Percentiles rank a stretch among this genome's conserved stretches.
These are phyloP conservation scores for Taphrina wiesneri DNA, from an alignment of 1,139 yeast species.

Conservation along the genomic window DNA sequence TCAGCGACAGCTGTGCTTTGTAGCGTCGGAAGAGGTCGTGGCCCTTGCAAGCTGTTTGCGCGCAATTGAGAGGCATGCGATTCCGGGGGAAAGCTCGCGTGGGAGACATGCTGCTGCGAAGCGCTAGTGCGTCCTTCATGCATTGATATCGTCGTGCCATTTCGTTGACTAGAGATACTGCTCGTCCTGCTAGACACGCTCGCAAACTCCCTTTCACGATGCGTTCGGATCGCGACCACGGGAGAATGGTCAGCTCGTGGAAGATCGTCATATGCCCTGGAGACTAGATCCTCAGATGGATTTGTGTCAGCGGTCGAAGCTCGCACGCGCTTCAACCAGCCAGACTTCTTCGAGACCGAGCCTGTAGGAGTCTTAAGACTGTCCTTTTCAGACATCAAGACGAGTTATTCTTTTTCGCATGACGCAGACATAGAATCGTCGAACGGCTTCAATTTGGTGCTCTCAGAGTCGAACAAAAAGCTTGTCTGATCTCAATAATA, in stretches of 20 bases:
- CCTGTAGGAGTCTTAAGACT: constrained; percentile 26
- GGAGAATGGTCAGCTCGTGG: constrained; percentile 31
- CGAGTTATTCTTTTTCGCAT: not conserved
- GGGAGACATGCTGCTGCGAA: not conserved
- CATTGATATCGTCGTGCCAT: not conserved
- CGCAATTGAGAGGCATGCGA: constrained; percentile 32
- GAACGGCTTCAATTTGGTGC: too few species aligned
- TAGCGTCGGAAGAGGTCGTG: constrained; percentile 21
- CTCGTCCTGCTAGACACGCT: constrained; percentile 1
- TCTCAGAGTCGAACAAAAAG: too few species aligned
- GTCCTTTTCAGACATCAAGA: constrained; percentile 31
- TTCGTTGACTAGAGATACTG: not conserved
- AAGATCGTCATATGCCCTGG: constrained; percentile 18
- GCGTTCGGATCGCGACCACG: constrained; percentile 25
- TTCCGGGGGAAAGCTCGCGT: constrained; percentile 14
- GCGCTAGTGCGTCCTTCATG: not conserved
- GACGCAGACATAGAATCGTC: not conserved
- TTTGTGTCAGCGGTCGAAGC: constrained; percentile 10
- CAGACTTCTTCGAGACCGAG: constrained; percentile 23
- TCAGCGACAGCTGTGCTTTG: not conserved
- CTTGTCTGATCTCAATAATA: too few species aligned
- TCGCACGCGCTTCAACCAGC: constrained; percentile 32
- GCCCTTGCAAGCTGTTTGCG: constrained; percentile 28
- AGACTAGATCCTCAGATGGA: constrained; percentile 8
- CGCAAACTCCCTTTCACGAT: constrained; percentile 22